These are phyloP conservation scores for Hibiscus syriacus DNA, from an alignment of 345 rosid species.

Conservation along the genomic window DNA sequence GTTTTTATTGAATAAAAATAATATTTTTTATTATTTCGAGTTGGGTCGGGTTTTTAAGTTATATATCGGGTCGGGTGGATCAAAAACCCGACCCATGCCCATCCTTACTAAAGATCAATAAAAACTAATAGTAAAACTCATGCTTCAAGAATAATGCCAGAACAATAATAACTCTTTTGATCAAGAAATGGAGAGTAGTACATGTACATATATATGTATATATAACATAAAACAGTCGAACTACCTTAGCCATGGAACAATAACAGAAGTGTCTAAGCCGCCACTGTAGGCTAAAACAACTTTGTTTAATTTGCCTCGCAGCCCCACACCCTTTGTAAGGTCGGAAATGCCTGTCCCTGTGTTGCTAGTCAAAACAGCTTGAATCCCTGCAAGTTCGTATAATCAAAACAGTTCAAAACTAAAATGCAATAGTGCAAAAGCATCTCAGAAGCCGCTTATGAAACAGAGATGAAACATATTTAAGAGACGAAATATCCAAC, in stretches of 20 bases:
- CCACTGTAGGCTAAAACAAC: too few relatives aligned
- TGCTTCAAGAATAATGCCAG: constrained; percentile 1
- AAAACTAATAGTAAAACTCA: neutral
- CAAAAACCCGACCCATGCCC: too few relatives aligned
- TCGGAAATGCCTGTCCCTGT: too few relatives aligned
- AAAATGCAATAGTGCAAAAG: neutral
- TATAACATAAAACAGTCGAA: too few relatives aligned
- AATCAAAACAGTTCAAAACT: neutral
- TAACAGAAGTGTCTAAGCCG: too few relatives aligned
- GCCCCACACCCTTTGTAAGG: constrained; percentile 43
- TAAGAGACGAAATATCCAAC: neutral
- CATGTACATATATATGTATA: too few relatives aligned
- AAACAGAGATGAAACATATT: neutral
- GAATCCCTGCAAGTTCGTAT: constrained; percentile 38
- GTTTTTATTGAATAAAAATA: too few relatives aligned
- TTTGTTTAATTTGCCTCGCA: too few relatives aligned
- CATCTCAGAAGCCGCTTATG: neutral
- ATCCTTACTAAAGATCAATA: neutral
- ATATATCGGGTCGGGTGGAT: too few relatives aligned
- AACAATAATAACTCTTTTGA: neutral
- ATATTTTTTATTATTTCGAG: too few relatives aligned
- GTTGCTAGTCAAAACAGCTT: constrained; percentile 45
- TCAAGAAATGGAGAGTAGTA: neutral
- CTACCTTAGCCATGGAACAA: too few relatives aligned
- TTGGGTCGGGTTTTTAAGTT: too few relatives aligned